Evolutionary conservation across 495 filamentous ascomycete species (phyloP), one percentile per base, ranked within the genome.

Genomic region (Penicillium cosmopolitanum): DNA sequence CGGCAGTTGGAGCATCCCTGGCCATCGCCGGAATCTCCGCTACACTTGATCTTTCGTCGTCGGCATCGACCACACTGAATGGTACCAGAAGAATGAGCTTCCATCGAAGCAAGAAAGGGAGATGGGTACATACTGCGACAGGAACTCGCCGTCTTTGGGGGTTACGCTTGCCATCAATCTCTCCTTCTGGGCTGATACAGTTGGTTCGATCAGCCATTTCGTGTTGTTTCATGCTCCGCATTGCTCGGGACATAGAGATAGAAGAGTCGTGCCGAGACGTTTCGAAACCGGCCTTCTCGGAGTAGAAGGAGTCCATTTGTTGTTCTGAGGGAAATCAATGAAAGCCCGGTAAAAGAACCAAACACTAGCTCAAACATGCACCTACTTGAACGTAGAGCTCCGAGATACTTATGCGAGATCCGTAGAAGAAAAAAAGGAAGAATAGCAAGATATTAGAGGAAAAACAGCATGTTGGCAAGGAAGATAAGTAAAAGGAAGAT

Each of bases 1-100:
- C 87, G 89, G 78, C 95, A 98, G 73, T 93, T 96, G 15, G 82
- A 74, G 69, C 95, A 98, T 31, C 90, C 90, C 21, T 78, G 77
- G 10, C 87, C 89, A 68, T 90, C 82, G 25, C 87, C 88, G 5
- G 81, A 80, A 70, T 97, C 93, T 34, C 94, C 95, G 60, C 90
- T 96, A 77, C 95, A 98, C 69, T 92, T 89, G 66, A 98, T 98
- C 79, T 98, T 98, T 53, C 95, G 83, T 72, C 93, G 93, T 51
- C 95, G 87, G 70, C 95, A 98, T 59, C 95, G 86, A 31, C 84
- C 84, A 73, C 95, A 98, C 95, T 98, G 61, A 7, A 44, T 13
- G 7, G 8, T 44, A n/a, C 19, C 42, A 44, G 16, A 44, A 44
- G 16, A 44, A 44, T 9, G 16, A 44, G 42, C 16, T 19, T 59